Evolutionary conservation across 225 moss, liverwort and hornwort species (phyloP).

Genomic region (Marchantia paleacea): DNA sequence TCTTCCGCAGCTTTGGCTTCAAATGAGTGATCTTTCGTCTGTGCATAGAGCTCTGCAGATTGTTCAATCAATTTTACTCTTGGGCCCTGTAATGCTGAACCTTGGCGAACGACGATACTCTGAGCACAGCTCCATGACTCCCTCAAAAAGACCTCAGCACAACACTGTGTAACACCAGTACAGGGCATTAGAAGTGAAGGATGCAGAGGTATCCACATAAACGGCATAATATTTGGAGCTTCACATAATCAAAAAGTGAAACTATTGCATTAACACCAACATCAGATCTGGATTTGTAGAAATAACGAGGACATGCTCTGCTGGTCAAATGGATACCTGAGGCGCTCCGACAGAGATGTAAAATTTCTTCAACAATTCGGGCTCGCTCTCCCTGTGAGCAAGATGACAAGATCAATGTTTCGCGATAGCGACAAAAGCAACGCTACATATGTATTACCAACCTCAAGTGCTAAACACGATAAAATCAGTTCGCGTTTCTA

Average conservation of each 20-base stretch:
- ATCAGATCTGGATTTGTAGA: neutral
- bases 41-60: slow-evolving; percentile 80
- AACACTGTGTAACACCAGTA: slow-evolving; percentile 43
- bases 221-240: too few species aligned
- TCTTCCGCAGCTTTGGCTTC: slow-evolving; percentile 83
- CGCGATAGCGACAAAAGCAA: neutral
- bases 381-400: slow-evolving; percentile 71
- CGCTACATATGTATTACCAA: neutral
- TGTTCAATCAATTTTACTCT: slow-evolving; percentile 86
- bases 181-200: neutral
- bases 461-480: neutral
- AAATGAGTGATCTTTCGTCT: slow-evolving; percentile 82
- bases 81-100: slow-evolving; percentile 71
- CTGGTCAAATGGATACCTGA: slow-evolving; percentile 49
- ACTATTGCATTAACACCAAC: too few species aligned
- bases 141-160: slow-evolving; percentile 74
- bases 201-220: neutral
- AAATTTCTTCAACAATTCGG: slow-evolving; percentile 77
- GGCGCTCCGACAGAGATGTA: slow-evolving; percentile 75
- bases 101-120: slow-evolving; percentile 52
- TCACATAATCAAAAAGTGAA: neutral
- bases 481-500: neutral
- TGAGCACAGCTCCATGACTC: slow-evolving; percentile 76
- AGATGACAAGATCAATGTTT: neutral
- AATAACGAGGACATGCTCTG: neutral